Evolutionary conservation across 176 grass and related monocot genomes (phyloP).

Genomic region (Thinopyrum elongatum): DNA sequence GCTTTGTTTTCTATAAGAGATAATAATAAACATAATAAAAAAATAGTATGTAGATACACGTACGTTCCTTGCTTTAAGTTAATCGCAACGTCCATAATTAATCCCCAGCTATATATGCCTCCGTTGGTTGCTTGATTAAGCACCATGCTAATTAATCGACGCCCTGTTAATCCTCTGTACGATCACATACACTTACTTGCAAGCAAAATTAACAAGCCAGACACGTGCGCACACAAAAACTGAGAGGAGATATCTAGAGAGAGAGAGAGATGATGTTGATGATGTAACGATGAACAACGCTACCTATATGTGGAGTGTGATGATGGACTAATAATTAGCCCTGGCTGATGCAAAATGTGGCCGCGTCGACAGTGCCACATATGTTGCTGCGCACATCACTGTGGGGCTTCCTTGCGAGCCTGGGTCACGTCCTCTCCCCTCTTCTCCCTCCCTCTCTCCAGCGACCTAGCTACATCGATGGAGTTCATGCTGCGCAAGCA

Average conservation of each 20-base stretch:
- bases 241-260: background rate
- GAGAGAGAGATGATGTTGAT: background rate
- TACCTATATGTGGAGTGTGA: background rate
- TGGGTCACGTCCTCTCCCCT: conserved; percentile 37
- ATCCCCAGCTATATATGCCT: background rate
- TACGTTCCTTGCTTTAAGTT: background rate
- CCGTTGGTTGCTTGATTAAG: background rate
- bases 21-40: background rate
- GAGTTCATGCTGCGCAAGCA: conserved; percentile 44
- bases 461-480: background rate
- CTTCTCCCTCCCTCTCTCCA: background rate
- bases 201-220: conserved; percentile 19
- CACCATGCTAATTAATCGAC: background rate
- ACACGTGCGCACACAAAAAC: background rate
- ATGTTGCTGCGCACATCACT: conserved; percentile 20
- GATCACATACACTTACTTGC: conserved; percentile 14
- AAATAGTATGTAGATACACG: background rate
- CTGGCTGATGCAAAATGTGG: background rate
- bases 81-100: background rate
- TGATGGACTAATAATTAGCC: background rate
- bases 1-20: background rate
- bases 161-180: background rate
- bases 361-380: background rate
- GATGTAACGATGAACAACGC: background rate
- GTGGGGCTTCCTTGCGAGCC: conserved; percentile 42